A percentile compares a stretch with the other conserved stretches of the same genome.
phyloP scores from a whole-genome alignment of 139 green algal genomes.

The Desmodesmus armatus region DNA sequence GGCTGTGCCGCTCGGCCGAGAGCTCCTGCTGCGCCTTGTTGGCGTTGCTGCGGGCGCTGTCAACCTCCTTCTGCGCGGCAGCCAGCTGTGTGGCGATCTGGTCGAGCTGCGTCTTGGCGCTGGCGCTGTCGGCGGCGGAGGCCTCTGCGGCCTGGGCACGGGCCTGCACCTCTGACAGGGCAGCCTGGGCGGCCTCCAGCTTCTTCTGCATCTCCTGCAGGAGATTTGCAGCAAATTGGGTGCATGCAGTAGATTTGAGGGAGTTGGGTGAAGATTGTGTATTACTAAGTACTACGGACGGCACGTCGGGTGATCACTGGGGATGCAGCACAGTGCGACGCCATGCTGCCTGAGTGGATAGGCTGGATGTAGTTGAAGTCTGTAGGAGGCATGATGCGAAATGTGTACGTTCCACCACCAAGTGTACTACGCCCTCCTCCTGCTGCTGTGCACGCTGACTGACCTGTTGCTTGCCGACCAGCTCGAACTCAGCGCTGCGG shows the following conservation, averaged over 20 bases:
- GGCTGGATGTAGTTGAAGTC: too few species aligned
- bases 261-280: too few species aligned
- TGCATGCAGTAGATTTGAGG: too few species aligned
- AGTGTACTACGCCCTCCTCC: not conserved
- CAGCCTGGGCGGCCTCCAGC: slow-evolving; percentile 42
- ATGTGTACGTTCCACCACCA: too few species aligned
- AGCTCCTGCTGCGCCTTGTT: slow-evolving; percentile 21
- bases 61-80: not conserved
- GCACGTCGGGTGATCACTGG: too few species aligned
- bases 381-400: too few species aligned
- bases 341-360: too few species aligned
- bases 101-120: not conserved
- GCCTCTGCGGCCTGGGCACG: slow-evolving; percentile 11
- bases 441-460: not conserved
- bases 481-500: slow-evolving; percentile 37
- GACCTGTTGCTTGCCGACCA: slow-evolving; percentile 9
- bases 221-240: too few species aligned
- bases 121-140: not conserved
- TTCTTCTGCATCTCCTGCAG: not conserved
- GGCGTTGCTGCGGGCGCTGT: slow-evolving; percentile 14
- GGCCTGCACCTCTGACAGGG: slow-evolving; percentile 38
- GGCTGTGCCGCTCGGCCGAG: slow-evolving; percentile 28
- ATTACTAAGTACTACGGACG: too few species aligned
- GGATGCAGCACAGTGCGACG: too few species aligned
- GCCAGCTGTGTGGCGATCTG: slow-evolving; percentile 32